Evolutionary conservation across 768 basidiomycete genomes (phyloP).

Genomic region (Epithele typhae): DNA sequence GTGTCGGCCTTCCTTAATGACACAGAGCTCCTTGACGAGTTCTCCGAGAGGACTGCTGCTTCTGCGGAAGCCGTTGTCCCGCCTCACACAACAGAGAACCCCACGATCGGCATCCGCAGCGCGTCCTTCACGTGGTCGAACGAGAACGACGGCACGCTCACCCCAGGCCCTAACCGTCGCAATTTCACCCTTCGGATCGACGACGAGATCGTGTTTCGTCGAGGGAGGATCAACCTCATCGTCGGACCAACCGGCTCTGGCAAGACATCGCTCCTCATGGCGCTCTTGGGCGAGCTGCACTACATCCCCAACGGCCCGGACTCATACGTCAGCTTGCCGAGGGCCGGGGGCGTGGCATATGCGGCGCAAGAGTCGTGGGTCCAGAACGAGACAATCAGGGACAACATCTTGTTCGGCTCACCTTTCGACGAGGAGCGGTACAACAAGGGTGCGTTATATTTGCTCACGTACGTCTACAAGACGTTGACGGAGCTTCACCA

Average conservation of each 20-base stretch:
- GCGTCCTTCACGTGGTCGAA: conserved; percentile 56
- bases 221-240: conserved; percentile 50
- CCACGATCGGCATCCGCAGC: conserved; percentile 49
- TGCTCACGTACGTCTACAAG: no score
- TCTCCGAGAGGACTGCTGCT: conserved; percentile 16
- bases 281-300: conserved; percentile 56
- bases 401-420: conserved; percentile 50
- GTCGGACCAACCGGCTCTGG: conserved; percentile 56
- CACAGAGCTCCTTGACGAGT: conserved; percentile 49
- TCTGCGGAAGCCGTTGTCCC: not conserved
- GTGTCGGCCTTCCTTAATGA: conserved; percentile 43
- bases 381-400: conserved; percentile 70
- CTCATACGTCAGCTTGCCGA: conserved; percentile 70
- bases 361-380: conserved; percentile 87
- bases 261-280: conserved; percentile 65
- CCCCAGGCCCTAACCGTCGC: conserved; percentile 29
- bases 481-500: no score
- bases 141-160: conserved; percentile 26
- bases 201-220: conserved; percentile 51
- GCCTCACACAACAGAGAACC: not conserved
- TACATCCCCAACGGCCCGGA: conserved; percentile 46
- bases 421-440: conserved; percentile 43
- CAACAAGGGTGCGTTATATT: conserved; percentile 28
- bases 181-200: conserved; percentile 49
- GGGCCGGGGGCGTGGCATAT: conserved; percentile 67